Base-by-base conservation (phyloP, 495 filamentous ascomycete species). In the Penicillium alfredii region DNA sequence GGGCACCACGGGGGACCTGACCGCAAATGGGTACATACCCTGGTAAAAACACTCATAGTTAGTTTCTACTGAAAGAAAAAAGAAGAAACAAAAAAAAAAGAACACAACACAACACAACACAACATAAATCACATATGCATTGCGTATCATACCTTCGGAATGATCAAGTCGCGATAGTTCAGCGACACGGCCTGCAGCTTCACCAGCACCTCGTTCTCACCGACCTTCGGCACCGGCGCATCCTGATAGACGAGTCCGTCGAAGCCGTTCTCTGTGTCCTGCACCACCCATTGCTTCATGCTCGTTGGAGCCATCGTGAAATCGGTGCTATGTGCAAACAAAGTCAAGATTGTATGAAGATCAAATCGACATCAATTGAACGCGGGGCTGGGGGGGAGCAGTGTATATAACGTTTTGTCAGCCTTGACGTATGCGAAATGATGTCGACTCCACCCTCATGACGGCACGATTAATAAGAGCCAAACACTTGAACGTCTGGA, bases 111-210 rank as follows among this genome's bases (percentile, higher is more conserved):
- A n/a, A n/a, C n/a, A n/a, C n/a, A n/a, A n/a, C n/a, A n/a, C n/a
- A n/a, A 40, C 13, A 30, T 14, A 11, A 36, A 34, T 21, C 12
- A 35, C 13, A 30, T 30, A 10, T 22, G 11, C 13, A 31, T 30
- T 31, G 11, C 30, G 22, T 29, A 12, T 8, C 31, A 34, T 44
- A 76, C 79, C 68, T 71, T 71, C 4, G 83, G 76, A 45, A 94
- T 88, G 43, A 84, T 73, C 33, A 90, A 61, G 50, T 92, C 87
- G 35, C 87, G 77, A 62, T 83, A 94, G 58, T 94, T 93, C 36
- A 94, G 67, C 2, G 87, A 88, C 1, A 77, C 82, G 13, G 74
- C 84, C 37, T 80, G 68, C 9, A 90, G 64, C 61, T 80, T 81
- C 49, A 94, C 78, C n/a, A 89, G 66, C 3, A 87, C 80, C 23